These are phyloP conservation scores for Rhododendron henanense DNA, from an alignment of 148 eudicot species.

Conservation along the genomic window DNA sequence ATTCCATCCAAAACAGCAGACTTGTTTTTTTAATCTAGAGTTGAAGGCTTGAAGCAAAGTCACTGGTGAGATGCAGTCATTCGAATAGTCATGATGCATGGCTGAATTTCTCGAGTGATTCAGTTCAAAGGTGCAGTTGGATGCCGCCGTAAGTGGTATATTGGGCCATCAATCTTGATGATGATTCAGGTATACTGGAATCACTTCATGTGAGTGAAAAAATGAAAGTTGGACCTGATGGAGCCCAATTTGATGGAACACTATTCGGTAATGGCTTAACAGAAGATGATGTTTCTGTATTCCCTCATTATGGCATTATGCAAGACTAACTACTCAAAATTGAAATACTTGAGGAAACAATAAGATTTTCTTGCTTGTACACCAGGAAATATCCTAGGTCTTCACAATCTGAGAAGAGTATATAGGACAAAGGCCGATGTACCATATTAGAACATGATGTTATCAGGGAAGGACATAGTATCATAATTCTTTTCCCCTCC, in stretches of 20 bases:
- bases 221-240: neutral
- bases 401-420: neutral
- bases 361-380: neutral
- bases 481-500: neutral
- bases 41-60: neutral
- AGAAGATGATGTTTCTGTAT: neutral
- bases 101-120: neutral
- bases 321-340: neutral
- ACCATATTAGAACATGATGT: neutral
- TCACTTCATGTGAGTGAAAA: neutral
- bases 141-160: neutral
- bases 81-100: neutral
- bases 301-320: neutral
- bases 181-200: neutral
- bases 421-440: neutral
- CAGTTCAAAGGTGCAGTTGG: neutral
- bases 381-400: neutral
- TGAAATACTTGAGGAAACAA: neutral
- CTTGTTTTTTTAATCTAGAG: neutral
- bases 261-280: neutral
- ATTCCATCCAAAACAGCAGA: neutral
- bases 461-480: neutral
- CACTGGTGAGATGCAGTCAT: neutral
- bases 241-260: neutral
- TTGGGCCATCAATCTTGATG: neutral